Base-by-base conservation (phyloP, 768 basidiomycete species). In the Serendipita vermifera region DNA sequence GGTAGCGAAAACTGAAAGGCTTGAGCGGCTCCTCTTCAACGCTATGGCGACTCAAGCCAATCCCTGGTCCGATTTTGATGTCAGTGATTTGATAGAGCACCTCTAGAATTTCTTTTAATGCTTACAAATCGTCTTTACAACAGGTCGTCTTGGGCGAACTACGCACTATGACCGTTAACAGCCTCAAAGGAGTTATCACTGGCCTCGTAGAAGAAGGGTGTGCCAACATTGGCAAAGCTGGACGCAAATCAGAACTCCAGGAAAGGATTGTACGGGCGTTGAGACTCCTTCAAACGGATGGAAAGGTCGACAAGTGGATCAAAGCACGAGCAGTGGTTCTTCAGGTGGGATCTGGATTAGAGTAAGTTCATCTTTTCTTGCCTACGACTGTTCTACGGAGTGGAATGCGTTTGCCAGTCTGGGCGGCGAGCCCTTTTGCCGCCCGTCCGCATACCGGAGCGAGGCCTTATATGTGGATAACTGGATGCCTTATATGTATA, bases 161-260 rank as follows among this genome's bases (percentile, higher is more conserved):
- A 22, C 46, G 46, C 7, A 24, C 20, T 51, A 9, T 51, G 69
- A 91, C 87, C 5, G 89, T 91, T 60, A 87, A 89, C 68, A 81
- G 75, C 69, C 78, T 91, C 60, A 90, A 91, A 68, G 82, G 84
- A 65, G 86, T 91, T 62, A 73, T 91, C 57, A 68, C 73, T 35
- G 83, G 82, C 24, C 74, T 90, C 62, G 88, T 87, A 71, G 85
- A 86, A 33, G 82, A 87, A 66, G 88, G 87, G 64, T 70, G 71
- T 55, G 77, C 79, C 3, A 75, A 76, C 62, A 71, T 88, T 27
- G 72, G 77, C 55, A 87, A 86, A 68, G 75, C 85, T 9, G 88
- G 88, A 26, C 89, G 85, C 72, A 91, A 91, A 65, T 84, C 87
- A 62, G 89, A 90, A 32, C 77, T 90, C 43, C 87, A 89, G 65